phyloP scores from a whole-genome alignment of 208 protist species.

The Trypanosoma avium region DNA sequence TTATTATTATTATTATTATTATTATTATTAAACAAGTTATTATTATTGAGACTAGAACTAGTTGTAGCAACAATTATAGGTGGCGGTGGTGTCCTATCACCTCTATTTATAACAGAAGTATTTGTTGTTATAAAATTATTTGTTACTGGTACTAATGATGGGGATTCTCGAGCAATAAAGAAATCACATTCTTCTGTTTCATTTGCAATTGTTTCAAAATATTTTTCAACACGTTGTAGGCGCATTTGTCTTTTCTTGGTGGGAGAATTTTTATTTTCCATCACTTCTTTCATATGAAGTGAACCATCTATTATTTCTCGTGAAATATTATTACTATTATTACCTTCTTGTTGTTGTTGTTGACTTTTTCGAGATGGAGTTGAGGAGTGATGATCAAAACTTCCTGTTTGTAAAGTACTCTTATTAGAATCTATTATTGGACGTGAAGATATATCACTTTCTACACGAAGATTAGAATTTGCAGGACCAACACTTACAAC shows the following conservation, averaged over 20 bases:
- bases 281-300: background rate
- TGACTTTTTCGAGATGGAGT: background rate
- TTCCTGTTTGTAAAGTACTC: background rate
- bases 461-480: background rate
- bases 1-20: background rate
- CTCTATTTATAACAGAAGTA: background rate
- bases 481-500: background rate
- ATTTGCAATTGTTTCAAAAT: constrained; percentile 20
- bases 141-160: background rate
- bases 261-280: background rate
- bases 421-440: too few species aligned
- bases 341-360: too few species aligned
- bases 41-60: too few species aligned
- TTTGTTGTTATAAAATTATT: background rate
- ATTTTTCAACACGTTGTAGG: constrained; percentile 1
- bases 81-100: background rate
- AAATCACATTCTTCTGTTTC: constrained; percentile 25
- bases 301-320: too few species aligned
- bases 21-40: too few species aligned
- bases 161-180: constrained; percentile 20
- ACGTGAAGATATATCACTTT: too few species aligned
- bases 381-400: background rate
- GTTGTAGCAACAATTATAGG: too few species aligned
- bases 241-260: background rate
- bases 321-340: too few species aligned